phyloP scores from a whole-genome alignment of 352 stramenopile genomes.

The Peronospora farinosa region DNA sequence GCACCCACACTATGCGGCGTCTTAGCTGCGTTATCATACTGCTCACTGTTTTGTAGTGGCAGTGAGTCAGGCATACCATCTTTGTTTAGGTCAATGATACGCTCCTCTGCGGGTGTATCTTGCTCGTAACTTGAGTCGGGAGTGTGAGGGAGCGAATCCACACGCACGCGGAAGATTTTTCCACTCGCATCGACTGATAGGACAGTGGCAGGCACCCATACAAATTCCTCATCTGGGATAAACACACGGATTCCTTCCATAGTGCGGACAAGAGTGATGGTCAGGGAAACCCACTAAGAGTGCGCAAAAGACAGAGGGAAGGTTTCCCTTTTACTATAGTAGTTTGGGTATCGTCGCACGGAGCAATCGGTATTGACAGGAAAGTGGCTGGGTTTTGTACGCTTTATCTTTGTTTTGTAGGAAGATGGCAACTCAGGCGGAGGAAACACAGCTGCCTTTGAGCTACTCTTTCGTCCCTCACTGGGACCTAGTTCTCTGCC shows the following conservation, averaged over 20 bases:
- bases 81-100: constrained; percentile 58
- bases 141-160: constrained; percentile 26
- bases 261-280: constrained; percentile 25
- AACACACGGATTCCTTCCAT: constrained; percentile 83
- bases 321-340: background rate
- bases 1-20: constrained; percentile 39
- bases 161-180: constrained; percentile 61
- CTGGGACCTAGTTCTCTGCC: too few relatives aligned
- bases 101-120: constrained; percentile 37
- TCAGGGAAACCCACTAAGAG: constrained; percentile 3
- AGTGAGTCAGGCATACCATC: constrained; percentile 73
- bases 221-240: constrained; percentile 69
- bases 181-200: constrained; percentile 50
- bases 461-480: too few relatives aligned
- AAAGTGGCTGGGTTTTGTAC: constrained; percentile 3
- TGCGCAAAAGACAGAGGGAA: background rate
- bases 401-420: constrained; percentile 11
- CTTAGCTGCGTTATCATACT: constrained; percentile 8
- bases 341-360: constrained; percentile 5
- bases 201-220: constrained; percentile 80
- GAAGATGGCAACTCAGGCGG: constrained; percentile 6
- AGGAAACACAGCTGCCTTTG: too few relatives aligned
- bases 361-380: constrained; percentile 6
- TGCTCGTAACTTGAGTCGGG: constrained; percentile 1
- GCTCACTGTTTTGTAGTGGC: constrained; percentile 57